Percentiles rank a stretch among this genome's conserved stretches.
Conservation (phyloP, 192 early-diverging fungal species). For the Lobosporangium transversale region DNA sequence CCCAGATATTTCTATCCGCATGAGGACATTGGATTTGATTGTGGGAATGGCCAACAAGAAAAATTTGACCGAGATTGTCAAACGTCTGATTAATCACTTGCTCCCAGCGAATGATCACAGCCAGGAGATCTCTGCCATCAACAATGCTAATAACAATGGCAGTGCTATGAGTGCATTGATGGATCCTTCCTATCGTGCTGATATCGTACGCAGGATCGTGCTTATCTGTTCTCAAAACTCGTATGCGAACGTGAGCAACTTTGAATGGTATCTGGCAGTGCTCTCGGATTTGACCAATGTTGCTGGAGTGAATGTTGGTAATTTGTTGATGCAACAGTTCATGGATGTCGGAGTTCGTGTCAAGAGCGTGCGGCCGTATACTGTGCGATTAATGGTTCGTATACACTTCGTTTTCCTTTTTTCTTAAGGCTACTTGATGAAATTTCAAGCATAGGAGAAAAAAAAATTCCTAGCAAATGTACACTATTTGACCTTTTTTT, state of each 20-base stretch:
- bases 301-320: conserved; percentile 80
- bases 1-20: conserved; percentile 90
- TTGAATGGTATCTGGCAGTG: conserved; percentile 95
- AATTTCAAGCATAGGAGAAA: too few species aligned
- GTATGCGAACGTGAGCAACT: conserved; percentile 86
- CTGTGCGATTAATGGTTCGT: conserved; percentile 78
- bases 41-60: conserved; percentile 86
- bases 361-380: conserved; percentile 79
- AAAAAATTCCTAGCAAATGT: too few species aligned
- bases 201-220: conserved; percentile 86
- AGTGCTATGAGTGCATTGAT: conserved; percentile 53
- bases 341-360: conserved; percentile 94
- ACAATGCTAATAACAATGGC: conserved; percentile 11
- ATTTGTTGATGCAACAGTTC: conserved; percentile 74
- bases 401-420: not conserved
- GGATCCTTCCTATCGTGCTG: conserved; percentile 78
- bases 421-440: not conserved
- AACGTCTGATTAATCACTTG: conserved; percentile 84
- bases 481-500: not conserved
- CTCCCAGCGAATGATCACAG: conserved; percentile 47
- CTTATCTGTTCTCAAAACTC: conserved; percentile 85
- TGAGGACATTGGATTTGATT: conserved; percentile 87
- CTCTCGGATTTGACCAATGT: conserved; percentile 83
- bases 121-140: conserved; percentile 11
- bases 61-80: conserved; percentile 85